These are phyloP conservation scores for Epichloe gansuensis DNA, from an alignment of 2,329 filamentous ascomycete species.

Conservation along the genomic window DNA sequence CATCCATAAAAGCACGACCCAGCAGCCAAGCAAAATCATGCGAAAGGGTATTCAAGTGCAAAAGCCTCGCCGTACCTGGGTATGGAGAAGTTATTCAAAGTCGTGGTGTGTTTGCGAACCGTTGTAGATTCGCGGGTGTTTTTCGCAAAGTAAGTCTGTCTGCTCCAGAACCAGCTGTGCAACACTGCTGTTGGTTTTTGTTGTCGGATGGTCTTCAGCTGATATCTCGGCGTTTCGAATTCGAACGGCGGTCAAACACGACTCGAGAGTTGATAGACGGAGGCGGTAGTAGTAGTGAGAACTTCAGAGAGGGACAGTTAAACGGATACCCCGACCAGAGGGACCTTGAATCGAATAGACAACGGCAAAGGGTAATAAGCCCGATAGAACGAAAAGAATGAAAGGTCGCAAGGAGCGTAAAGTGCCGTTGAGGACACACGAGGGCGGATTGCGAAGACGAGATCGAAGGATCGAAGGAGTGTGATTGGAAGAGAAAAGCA, in stretches of 20 bases:
- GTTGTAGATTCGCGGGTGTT: not conserved
- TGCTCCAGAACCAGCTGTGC: slow-evolving; percentile 14
- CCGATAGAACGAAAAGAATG: not conserved
- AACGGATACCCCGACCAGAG: not conserved
- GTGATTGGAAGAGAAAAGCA: slow-evolving; percentile 1
- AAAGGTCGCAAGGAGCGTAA: slow-evolving; percentile 5
- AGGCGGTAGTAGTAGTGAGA: not conserved
- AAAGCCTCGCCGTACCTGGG: not conserved
- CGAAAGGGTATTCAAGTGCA: not conserved
- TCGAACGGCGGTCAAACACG: not conserved
- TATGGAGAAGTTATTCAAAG: not conserved
- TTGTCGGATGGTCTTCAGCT: not conserved
- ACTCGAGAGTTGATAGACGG: not conserved
- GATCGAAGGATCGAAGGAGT: slow-evolving; percentile 3
- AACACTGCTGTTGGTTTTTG: slow-evolving; percentile 4
- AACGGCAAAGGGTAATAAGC: not conserved
- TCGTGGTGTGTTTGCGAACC: not conserved
- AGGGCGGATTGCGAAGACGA: not conserved
- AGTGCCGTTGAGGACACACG: slow-evolving; percentile 7
- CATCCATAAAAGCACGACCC: too few relatives aligned
- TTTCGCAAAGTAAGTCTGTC: slow-evolving; percentile 1
- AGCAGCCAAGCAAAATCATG: too few relatives aligned
- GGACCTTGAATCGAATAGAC: not conserved
- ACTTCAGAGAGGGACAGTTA: not conserved
- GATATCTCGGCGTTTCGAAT: not conserved